Evolutionary conservation across 805 yeast genomes (phyloP), one percentile per base, ranked within the genome.

Genomic region (Limtongozyma cylindracea): DNA sequence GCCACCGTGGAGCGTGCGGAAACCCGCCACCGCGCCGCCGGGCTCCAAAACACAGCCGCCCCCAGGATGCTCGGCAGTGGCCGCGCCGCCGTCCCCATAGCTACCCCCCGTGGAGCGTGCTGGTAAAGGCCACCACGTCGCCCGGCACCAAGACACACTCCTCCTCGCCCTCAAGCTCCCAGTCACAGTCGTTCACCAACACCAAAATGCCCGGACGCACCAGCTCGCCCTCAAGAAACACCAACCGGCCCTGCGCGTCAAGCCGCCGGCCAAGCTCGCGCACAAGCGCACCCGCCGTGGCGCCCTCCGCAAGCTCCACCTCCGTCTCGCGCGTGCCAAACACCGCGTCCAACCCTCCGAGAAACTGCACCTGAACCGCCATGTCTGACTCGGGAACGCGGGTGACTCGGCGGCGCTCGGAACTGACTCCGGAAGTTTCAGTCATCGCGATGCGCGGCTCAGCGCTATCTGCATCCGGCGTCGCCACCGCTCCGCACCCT

Each of bases 21-120:
- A n/a, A n/a, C n/a, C n/a, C n/a, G n/a, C n/a, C n/a, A n/a, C n/a
- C n/a, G n/a, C n/a, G n/a, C n/a, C n/a, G n/a, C n/a, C n/a, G n/a
- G n/a, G n/a, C n/a, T n/a, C n/a, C n/a, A n/a, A n/a, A n/a, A n/a
- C n/a, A n/a, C n/a, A n/a, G n/a, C n/a, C n/a, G n/a, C n/a, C n/a
- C n/a, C n/a, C n/a, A n/a, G n/a, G n/a, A n/a, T n/a, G n/a, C n/a
- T n/a, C n/a, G n/a, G n/a, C n/a, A n/a, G n/a, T n/a, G n/a, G n/a
- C n/a, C n/a, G n/a, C n/a, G n/a, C n/a, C n/a, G n/a, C n/a, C n/a
- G n/a, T n/a, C n/a, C n/a, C n/a, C n/a, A n/a, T n/a, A n/a, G n/a
- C n/a, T 9, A 84, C 21, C 98, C 98, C 4, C 98, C 98, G 34
- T 84, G 98, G 28, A 84, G 49, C 3, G 98, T 88, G 19, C 91